A percentile compares a stretch with the other conserved stretches of the same genome.
These are phyloP conservation scores for Paraphaeosphaeria sporulosa DNA, from an alignment of 2,329 filamentous ascomycete species.

Conservation along the genomic window DNA sequence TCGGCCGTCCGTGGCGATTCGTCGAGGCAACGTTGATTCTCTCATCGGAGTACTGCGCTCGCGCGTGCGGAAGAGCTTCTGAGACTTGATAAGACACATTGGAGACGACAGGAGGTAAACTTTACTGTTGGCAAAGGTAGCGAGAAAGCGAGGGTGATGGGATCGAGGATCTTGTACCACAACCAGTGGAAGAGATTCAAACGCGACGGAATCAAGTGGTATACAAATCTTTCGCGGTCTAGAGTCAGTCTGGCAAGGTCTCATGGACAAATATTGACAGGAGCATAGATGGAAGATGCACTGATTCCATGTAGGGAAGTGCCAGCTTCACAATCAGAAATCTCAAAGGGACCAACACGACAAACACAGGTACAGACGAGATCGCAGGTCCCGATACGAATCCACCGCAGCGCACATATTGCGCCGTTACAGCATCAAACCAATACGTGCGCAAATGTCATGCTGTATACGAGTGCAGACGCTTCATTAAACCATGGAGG, in stretches of 20 bases:
- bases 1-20: not conserved
- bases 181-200: no score
- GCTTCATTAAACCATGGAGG: not conserved
- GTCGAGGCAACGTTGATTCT: not conserved
- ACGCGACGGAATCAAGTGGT: no score
- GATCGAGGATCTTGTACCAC: no score
- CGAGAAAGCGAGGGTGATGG: not conserved
- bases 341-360: no score
- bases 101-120: not conserved
- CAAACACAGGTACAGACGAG: no score
- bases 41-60: not conserved
- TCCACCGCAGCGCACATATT: not conserved
- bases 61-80: not conserved
- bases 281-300: no score
- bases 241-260: no score
- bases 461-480: not conserved
- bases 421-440: not conserved
- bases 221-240: no score
- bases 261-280: no score
- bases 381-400: no score
- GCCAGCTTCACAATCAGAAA: no score
- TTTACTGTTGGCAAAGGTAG: not conserved
- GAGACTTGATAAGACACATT: not conserved
- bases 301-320: no score
- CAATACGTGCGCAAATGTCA: not conserved